Base-by-base conservation (phyloP, 768 basidiomycete genomes). In the Phaeotremella fagi region DNA sequence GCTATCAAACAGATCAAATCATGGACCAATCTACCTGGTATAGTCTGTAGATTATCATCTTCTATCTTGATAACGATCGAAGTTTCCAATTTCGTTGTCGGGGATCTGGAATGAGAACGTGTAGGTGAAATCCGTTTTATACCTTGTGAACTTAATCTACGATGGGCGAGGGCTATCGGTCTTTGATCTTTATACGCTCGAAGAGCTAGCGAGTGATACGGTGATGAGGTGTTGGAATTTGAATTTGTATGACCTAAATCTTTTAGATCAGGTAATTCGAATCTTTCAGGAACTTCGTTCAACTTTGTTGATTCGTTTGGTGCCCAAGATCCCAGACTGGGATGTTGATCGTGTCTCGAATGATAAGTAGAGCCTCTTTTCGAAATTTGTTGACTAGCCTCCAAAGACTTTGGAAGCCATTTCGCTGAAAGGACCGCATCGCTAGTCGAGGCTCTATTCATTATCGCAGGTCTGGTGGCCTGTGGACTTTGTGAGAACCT, bases 21-120 rank as follows among this genome's bases (percentile, higher is more conserved):
- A 31, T 64, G 54, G 4, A 68, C 63, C 7, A 68, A 20, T 29
- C 50, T 49, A 4, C 57, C 66, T 1, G 66, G 63, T 20, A 68
- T 60, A 5, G 66, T 64, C 6, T n/a, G 44, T 4, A 58, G 60
- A 41, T 55, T 58, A 7, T 38, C 38, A 14, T 51, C 27, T 24
- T 24, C 23, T 15, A 48, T 48, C 25, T 25, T 48, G 12, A 29
- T 48, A 25, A n/a, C 29, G 14, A 29, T 29, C 4, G 29, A 9
- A 27, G 24, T 48, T n/a, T n/a, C 33, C 33, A 15, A 18, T 45
- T 45, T 25, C 16, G 15, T 45, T 25, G 20, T 7, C 15, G 46
- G n/a, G 6, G 53, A 16, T 37, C 12, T n/a, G 23, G 36, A 9
- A 24, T 35, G 16, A 44, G 25, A 20, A 6, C n/a, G 11, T n/a